Percentiles rank a stretch among this genome's conserved stretches.
Conservation (phyloP, 768 basidiomycete species). For the Mycena haematopus region DNA sequence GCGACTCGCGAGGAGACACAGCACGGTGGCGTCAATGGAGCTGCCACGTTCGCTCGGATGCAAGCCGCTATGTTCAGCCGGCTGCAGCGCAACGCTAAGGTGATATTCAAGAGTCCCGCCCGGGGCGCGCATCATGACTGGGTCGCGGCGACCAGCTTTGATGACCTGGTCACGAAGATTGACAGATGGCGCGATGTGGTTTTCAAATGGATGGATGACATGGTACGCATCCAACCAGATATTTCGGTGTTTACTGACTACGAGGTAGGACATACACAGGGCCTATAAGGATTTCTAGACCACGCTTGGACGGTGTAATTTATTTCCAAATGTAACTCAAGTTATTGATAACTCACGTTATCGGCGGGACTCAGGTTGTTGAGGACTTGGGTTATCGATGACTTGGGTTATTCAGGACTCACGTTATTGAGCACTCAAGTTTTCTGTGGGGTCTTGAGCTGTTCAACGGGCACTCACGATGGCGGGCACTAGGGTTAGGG, state of each 20-base stretch:
- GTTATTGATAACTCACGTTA: neutral
- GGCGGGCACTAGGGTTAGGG: too few relatives aligned
- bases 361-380: neutral
- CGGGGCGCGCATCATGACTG: slow-evolving; percentile 13
- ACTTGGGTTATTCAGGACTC: too few relatives aligned
- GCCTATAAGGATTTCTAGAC: slow-evolving; percentile 3
- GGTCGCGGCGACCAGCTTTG: slow-evolving; percentile 1
- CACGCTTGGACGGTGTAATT: neutral
- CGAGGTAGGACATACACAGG: neutral
- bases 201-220: neutral
- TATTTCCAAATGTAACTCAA: neutral
- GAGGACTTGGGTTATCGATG: too few relatives aligned
- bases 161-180: slow-evolving; percentile 4
- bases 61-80: slow-evolving; percentile 13
- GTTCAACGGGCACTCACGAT: neutral
- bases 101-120: neutral
- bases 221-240: neutral
- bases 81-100: slow-evolving; percentile 12
- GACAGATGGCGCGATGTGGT: neutral
- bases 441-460: neutral
- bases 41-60: neutral
- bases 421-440: neutral
- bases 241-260: neutral
- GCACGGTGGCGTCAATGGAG: slow-evolving; percentile 4
- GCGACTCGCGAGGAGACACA: neutral